phyloP scores from a whole-genome alignment of 2,329 filamentous ascomycete species.

The Sordariomycetes sp. region DNA sequence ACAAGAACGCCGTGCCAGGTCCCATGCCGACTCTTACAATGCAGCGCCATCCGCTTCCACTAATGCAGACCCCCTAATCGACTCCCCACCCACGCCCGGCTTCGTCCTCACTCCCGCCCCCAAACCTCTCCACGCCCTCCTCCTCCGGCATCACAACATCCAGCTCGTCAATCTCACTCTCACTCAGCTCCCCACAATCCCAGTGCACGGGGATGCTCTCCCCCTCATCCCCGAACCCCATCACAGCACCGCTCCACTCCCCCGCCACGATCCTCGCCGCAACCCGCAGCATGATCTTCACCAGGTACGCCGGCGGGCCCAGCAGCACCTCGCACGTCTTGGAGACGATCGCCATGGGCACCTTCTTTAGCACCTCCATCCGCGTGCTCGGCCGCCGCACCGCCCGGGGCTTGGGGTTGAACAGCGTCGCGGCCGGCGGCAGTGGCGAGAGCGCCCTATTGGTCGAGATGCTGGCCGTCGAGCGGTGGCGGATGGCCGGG shows the following conservation, averaged over 20 bases:
- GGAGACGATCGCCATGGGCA: slow-evolving; percentile 57
- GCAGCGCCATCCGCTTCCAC: background rate
- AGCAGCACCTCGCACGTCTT: slow-evolving; percentile 70
- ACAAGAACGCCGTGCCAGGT: too few relatives aligned
- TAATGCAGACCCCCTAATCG: slow-evolving; percentile 4
- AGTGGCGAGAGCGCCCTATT: slow-evolving; percentile 55
- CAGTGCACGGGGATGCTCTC: slow-evolving; percentile 47
- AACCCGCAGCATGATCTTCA: slow-evolving; percentile 71
- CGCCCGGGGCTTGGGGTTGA: slow-evolving; percentile 29
- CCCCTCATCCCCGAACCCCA: slow-evolving; percentile 40
- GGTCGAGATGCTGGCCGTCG: slow-evolving; percentile 40
- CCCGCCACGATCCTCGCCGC: slow-evolving; percentile 62
- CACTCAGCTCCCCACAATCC: slow-evolving; percentile 45
- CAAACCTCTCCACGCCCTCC: slow-evolving; percentile 21
- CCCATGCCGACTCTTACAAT: background rate
- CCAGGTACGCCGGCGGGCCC: slow-evolving; percentile 68
- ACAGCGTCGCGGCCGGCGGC: slow-evolving; percentile 56
- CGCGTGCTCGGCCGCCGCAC: slow-evolving; percentile 15
- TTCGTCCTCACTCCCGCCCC: slow-evolving; percentile 6
- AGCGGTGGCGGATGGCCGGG: slow-evolving; percentile 32
- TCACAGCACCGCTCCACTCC: slow-evolving; percentile 50
- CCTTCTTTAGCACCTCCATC: slow-evolving; percentile 33
- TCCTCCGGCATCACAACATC: background rate
- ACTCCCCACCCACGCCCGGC: slow-evolving; percentile 9
- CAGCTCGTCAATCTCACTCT: slow-evolving; percentile 33